phyloP scores from a whole-genome alignment of 352 stramenopile genomes.

The Pythium insidiosum region DNA sequence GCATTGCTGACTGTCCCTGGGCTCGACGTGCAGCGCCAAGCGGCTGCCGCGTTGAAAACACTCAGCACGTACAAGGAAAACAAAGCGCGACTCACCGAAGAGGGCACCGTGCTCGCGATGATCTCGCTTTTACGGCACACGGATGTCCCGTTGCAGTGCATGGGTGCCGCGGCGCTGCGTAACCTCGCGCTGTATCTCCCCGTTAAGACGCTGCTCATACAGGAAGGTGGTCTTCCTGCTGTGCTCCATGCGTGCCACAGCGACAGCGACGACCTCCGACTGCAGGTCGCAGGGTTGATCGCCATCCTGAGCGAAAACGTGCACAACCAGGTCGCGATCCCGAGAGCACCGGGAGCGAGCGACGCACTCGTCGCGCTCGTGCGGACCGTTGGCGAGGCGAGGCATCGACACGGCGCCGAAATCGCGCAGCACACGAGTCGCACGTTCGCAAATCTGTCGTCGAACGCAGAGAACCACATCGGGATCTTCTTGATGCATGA shows the following conservation, averaged over 20 bases:
- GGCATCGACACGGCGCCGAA: conserved; percentile 51
- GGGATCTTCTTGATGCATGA: conserved; percentile 78
- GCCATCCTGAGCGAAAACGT: conserved; percentile 90
- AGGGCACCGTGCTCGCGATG: conserved; percentile 78
- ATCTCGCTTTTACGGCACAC: conserved; percentile 76
- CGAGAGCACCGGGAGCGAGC: conserved; percentile 63
- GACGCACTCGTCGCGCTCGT: conserved; percentile 54
- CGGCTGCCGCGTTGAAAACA: conserved; percentile 88
- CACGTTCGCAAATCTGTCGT: conserved; percentile 87
- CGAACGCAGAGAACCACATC: conserved; percentile 89
- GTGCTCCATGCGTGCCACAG: conserved; percentile 56
- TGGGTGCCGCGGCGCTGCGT: conserved; percentile 82
- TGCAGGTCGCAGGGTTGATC: conserved; percentile 85
- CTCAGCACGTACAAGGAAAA: conserved; percentile 87
- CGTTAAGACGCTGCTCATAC: conserved; percentile 60
- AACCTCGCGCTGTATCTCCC: conserved; percentile 82
- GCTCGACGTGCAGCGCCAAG: conserved; percentile 80
- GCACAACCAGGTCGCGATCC: conserved; percentile 85
- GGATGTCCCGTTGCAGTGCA: conserved; percentile 75
- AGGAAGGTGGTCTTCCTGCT: conserved; percentile 53
- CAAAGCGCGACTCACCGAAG: conserved; percentile 84
- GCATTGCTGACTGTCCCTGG: conserved; percentile 61
- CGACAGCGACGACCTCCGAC: conserved; percentile 73
- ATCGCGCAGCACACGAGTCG: conserved; percentile 87
- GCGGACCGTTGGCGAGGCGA: conserved; percentile 19